Conservation (phyloP, 257 asterid genomes). For the Lavandula angustifolia region DNA sequence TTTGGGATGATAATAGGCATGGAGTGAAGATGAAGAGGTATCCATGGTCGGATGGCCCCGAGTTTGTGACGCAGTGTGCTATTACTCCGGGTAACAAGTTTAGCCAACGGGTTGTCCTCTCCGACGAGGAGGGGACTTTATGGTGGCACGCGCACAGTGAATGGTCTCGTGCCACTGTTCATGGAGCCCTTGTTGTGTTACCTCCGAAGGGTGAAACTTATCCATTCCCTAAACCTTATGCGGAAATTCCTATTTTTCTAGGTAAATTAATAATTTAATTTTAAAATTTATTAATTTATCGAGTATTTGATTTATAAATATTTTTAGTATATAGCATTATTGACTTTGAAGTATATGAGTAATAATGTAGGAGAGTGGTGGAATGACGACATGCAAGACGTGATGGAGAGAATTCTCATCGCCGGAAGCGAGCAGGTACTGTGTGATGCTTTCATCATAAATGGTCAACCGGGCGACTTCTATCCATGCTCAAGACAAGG, state of each 20-base stretch:
- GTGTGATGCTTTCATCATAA: slow-evolving; percentile 43
- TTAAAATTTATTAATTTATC: too few species aligned
- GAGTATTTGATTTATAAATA: too few species aligned
- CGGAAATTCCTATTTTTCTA: slow-evolving; percentile 45
- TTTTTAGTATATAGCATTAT: too few species aligned
- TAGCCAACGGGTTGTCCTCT: slow-evolving; percentile 36
- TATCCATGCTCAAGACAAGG: slow-evolving; percentile 40
- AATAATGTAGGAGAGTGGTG: slow-evolving; percentile 39
- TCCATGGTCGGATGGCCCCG: too few species aligned
- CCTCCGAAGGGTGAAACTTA: slow-evolving; percentile 31
- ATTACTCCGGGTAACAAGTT: slow-evolving; percentile 15
- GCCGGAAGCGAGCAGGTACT: slow-evolving; percentile 37
- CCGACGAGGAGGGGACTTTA: slow-evolving; percentile 51
- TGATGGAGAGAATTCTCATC: slow-evolving; percentile 22
- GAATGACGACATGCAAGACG: slow-evolving; percentile 33
- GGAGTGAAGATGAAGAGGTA: too few species aligned
- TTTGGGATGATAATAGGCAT: not conserved
- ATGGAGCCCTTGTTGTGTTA: slow-evolving; percentile 42
- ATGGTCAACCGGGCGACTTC: slow-evolving; percentile 28
- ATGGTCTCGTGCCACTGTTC: slow-evolving; percentile 52
- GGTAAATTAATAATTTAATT: slow-evolving; percentile 27
- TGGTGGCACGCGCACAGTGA: slow-evolving; percentile 16
- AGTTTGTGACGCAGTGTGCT: too few species aligned
- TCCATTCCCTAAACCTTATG: slow-evolving; percentile 46
- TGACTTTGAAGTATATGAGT: too few species aligned